Base-by-base conservation (phyloP, 1,139 yeast species). In the Pichia sp. region DNA sequence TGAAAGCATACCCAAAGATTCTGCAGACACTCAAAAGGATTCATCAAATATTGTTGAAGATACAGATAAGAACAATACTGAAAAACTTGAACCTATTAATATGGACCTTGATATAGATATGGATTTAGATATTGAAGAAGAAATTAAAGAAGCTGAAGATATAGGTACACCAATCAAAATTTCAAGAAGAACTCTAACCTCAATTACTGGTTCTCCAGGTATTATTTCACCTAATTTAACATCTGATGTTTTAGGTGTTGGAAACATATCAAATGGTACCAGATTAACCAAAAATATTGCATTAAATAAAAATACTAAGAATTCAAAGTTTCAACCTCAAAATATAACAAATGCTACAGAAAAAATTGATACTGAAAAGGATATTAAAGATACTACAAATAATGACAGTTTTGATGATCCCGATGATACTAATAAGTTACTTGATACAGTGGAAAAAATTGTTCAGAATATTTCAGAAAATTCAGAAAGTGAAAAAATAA, bases 231-330 rank as follows among this genome's bases (percentile, higher is more conserved):
- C 33, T 5, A 14, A 10, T 13, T 6, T 8, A 28, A 11, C n/a
- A n/a, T n/a, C n/a, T n/a, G n/a, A n/a, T n/a, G n/a, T n/a, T n/a
- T n/a, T n/a, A n/a, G n/a, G n/a, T n/a, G n/a, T n/a, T n/a, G n/a
- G n/a, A 9, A 40, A 27, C 23, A 24, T 24, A 7, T 10, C 29
- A 11, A 41, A 45, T 16, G 38, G 48, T 22, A 51, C 59, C 0
- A 52, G 63, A 6, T 46, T 68, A 18, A 70, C 76, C 1, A 70
- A 68, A 49, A 61, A 56, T 26, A 69, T 71, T 60, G 76, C 74
- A 3, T 54, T 70, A 34, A 69, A 69, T 1, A 62, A 55, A 38
- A 45, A 59, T 5, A 42, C 54, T 2, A 57, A 48, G 31, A 51
- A 48, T 31, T 51, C 47, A 24, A 43, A 27, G 16, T 47, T 53